Conservation (phyloP, 768 basidiomycete genomes). For the Suillus plorans region DNA sequence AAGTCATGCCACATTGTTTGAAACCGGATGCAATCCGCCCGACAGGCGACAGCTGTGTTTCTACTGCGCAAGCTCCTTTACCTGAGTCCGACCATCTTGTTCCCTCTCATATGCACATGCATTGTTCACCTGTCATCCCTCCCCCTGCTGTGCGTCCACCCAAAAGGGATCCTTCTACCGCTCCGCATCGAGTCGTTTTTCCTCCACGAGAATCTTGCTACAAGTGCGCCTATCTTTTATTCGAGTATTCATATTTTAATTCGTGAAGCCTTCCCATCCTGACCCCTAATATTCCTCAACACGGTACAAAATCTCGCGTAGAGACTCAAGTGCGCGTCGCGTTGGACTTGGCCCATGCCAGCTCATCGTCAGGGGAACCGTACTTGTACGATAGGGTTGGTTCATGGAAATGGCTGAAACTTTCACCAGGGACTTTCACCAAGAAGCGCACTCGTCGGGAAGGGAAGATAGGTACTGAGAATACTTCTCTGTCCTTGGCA, state of each 20-base stretch:
- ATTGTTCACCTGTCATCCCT: constrained; percentile 62
- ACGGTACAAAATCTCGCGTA: constrained; percentile 89
- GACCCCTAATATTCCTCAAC: constrained; percentile 79
- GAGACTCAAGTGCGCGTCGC: constrained; percentile 91
- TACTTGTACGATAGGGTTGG: constrained; percentile 76
- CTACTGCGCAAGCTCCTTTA: constrained; percentile 30
- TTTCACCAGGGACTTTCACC: constrained; percentile 80
- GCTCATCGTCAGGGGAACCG: constrained; percentile 56
- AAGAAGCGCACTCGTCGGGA: constrained; percentile 85
- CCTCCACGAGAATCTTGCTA: constrained; percentile 75
- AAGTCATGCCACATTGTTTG: constrained; percentile 29
- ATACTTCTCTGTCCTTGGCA: constrained; percentile 1
- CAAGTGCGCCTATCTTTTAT: constrained; percentile 50
- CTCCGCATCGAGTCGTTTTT: constrained; percentile 61
- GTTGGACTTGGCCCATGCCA: constrained; percentile 73
- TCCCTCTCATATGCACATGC: constrained; percentile 37
- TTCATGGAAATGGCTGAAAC: constrained; percentile 85
- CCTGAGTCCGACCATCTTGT: constrained; percentile 32
- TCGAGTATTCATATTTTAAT: constrained; percentile 10
- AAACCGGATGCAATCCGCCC: constrained; percentile 33
- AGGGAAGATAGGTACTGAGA: constrained; percentile 67
- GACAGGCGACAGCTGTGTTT: constrained; percentile 28
- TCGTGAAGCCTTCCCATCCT: constrained; percentile 69
- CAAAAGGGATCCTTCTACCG: constrained; percentile 48
- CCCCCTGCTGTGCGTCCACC: constrained; percentile 62